Percentiles rank a stretch among this genome's conserved stretches.
phyloP scores from a whole-genome alignment of 139 green algal species.

The Chlorella sp. region DNA sequence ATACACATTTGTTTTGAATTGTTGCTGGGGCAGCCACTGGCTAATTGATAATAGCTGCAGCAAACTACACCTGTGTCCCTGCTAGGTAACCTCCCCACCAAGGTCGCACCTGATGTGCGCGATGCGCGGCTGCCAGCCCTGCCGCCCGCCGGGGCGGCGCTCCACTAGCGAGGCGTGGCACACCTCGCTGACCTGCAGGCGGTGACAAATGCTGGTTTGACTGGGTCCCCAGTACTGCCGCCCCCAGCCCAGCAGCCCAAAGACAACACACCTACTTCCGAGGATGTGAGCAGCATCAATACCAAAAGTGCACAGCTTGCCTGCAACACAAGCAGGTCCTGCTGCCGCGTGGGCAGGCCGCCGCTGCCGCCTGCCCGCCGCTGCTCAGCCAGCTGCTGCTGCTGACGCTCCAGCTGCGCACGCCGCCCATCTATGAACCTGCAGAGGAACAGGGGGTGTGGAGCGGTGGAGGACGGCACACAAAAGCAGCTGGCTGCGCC shows the following conservation, averaged over 20 bases:
- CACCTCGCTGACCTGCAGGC: slow-evolving; percentile 23
- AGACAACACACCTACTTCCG: too few species aligned
- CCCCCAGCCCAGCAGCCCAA: too few species aligned
- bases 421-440: slow-evolving; percentile 14
- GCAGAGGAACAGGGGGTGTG: too few species aligned
- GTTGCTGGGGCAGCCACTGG: too few species aligned
- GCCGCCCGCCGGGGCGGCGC: neutral
- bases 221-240: too few species aligned
- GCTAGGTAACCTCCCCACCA: neutral
- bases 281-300: too few species aligned
- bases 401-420: neutral
- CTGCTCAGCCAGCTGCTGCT: slow-evolving; percentile 10
- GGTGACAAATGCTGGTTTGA: too few species aligned
- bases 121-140: neutral
- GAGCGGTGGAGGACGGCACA: neutral
- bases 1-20: too few species aligned
- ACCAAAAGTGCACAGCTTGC: neutral
- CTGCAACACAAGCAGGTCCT: slow-evolving; percentile 9
- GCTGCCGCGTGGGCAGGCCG: neutral
- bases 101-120: slow-evolving; percentile 9
- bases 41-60: too few species aligned
- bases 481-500: neutral
- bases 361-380: neutral
- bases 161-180: neutral
- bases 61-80: neutral